A percentile compares a stretch with the other conserved stretches of the same genome.
phyloP scores from a whole-genome alignment of 1,139 yeast species.

The Taphrina betulina region DNA sequence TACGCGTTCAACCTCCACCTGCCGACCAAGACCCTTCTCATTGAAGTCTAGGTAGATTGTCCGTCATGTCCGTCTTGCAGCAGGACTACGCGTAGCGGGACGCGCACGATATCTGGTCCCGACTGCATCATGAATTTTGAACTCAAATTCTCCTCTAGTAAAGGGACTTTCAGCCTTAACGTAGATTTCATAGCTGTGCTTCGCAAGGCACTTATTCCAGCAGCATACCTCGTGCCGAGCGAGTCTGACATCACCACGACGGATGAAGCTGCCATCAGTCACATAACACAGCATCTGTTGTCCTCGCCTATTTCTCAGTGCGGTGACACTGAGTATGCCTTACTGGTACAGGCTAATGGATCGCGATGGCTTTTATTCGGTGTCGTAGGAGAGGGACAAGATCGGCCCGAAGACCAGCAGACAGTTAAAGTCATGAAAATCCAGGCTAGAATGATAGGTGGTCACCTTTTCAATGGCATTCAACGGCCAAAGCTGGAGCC shows the following conservation, averaged over 20 bases:
- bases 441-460: background rate
- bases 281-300: background rate
- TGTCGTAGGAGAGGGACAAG: background rate
- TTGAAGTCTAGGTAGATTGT: no score
- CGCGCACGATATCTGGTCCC: no score
- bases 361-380: conserved; percentile 28
- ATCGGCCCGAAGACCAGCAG: background rate
- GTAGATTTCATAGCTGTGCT: conserved; percentile 10
- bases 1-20: no score
- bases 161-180: conserved; percentile 12
- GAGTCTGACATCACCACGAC: conserved; percentile 12
- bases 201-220: conserved; percentile 8
- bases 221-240: conserved; percentile 5
- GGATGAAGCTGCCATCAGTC: conserved; percentile 18
- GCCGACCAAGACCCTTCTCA: no score
- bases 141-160: conserved; percentile 16
- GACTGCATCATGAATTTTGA: conserved; percentile 7
- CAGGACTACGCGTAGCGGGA: no score
- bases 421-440: background rate
- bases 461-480: background rate
- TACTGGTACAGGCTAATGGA: conserved; percentile 20
- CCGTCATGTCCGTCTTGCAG: no score
- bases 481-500: background rate
- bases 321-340: conserved; percentile 10
- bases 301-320: background rate